Conservation (phyloP, 768 basidiomycete genomes). For the Panellus pusillus region DNA sequence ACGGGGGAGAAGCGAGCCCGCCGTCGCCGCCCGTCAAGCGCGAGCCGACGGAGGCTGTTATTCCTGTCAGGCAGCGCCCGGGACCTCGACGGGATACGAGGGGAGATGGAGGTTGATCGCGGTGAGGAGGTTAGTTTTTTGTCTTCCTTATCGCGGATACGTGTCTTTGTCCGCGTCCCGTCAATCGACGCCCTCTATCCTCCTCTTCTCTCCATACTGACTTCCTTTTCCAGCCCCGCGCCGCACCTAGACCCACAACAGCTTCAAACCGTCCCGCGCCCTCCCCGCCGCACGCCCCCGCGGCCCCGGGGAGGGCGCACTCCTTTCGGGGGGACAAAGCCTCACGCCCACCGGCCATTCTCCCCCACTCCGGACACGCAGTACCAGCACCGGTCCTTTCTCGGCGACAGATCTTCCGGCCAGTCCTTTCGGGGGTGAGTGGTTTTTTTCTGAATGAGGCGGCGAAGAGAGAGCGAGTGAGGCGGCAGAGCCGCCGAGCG, state of each 20-base stretch:
- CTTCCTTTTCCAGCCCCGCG: too few relatives aligned
- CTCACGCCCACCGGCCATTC: not conserved
- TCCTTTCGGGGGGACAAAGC: constrained; percentile 15
- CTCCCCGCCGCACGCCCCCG: constrained; percentile 11
- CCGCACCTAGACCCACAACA: not conserved
- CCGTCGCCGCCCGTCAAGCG: constrained; percentile 5
- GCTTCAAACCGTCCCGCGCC: not conserved
- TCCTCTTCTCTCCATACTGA: too few relatives aligned
- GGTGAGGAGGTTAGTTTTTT: not conserved
- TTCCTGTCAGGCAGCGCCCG: constrained; percentile 43
- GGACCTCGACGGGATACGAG: constrained; percentile 76
- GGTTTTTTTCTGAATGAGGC: too few relatives aligned
- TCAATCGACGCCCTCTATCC: too few relatives aligned
- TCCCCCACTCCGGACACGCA: constrained; percentile 14
- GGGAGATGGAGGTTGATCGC: constrained; percentile 18
- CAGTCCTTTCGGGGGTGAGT: constrained; percentile 20
- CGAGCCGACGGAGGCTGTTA: constrained; percentile 1
- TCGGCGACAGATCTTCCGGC: constrained; percentile 1
- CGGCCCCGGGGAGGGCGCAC: constrained; percentile 11
- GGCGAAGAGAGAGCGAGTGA: too few relatives aligned
- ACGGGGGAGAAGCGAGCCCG: too few relatives aligned
- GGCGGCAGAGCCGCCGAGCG: too few relatives aligned
- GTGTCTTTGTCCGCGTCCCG: too few relatives aligned
- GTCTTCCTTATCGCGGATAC: not conserved
- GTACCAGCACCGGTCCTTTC: constrained; percentile 21